Evolutionary conservation across 2,329 filamentous ascomycete species (phyloP).

Genomic region (Stagonosporopsis rhizophila): DNA sequence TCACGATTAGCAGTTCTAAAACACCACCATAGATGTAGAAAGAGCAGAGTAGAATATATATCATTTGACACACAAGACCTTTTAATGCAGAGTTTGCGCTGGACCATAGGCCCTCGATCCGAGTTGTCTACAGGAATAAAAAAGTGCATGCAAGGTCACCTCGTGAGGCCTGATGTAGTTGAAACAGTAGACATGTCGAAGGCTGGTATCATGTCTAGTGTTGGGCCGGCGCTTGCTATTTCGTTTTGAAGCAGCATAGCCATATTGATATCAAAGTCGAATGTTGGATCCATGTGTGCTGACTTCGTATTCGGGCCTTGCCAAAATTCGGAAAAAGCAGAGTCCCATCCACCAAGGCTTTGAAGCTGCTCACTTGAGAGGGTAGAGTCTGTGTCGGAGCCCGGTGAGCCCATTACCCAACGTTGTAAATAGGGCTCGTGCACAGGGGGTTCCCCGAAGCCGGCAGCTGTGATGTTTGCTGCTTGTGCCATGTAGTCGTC

Average conservation of each 20-base stretch:
- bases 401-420: neutral
- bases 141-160: neutral
- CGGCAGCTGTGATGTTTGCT: constrained; percentile 16
- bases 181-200: neutral
- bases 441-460: constrained; percentile 9
- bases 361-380: constrained; percentile 5
- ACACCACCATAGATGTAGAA: neutral
- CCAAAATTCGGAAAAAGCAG: neutral
- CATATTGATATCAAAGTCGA: constrained; percentile 14
- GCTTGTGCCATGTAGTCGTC: constrained; percentile 16
- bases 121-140: neutral
- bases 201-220: neutral
- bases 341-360: neutral
- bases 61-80: neutral
- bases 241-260: constrained; percentile 20
- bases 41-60: neutral
- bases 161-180: neutral
- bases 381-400: constrained; percentile 5
- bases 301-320: neutral
- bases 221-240: neutral
- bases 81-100: neutral
- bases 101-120: neutral
- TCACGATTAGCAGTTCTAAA: neutral
- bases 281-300: neutral
- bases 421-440: constrained; percentile 14